Percentiles rank a stretch among this genome's conserved stretches.
phyloP scores from a whole-genome alignment of 495 filamentous ascomycete genomes.

The Cetradonia linearis region DNA sequence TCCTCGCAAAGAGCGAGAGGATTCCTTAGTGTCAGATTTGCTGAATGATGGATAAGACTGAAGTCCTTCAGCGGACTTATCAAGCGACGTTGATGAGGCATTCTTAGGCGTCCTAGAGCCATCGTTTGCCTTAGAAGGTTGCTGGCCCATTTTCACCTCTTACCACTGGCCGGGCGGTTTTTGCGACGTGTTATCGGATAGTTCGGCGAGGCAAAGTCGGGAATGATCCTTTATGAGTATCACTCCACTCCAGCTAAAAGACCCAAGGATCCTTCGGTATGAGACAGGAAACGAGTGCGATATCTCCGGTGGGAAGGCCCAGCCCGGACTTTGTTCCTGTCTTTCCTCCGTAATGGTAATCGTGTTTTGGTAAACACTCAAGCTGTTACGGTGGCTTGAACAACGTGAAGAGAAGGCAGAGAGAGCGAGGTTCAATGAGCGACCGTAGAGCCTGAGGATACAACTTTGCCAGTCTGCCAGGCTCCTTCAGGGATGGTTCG shows the following conservation, averaged over 20 bases:
- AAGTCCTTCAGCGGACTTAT: constrained; percentile 41
- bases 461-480: constrained; percentile 15
- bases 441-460: constrained; percentile 19
- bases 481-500: constrained; percentile 13
- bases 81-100: constrained; percentile 26
- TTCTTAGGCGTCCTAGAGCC: constrained; percentile 35
- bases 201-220: constrained; percentile 3
- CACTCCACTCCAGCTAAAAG: neutral
- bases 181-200: neutral
- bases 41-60: constrained; percentile 85
- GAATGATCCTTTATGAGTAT: neutral
- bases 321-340: constrained; percentile 33
- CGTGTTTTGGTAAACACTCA: neutral
- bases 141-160: constrained; percentile 65
- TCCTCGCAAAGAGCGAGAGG: constrained; percentile 70
- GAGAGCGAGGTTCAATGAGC: constrained; percentile 21
- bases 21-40: constrained; percentile 91
- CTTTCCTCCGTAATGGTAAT: constrained; percentile 11
- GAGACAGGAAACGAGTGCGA: constrained; percentile 14
- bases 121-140: constrained; percentile 68
- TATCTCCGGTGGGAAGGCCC: constrained; percentile 29
- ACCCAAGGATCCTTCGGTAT: neutral
- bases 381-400: constrained; percentile 47
- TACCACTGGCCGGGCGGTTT: neutral
- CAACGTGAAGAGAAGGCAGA: constrained; percentile 43